Conservation (phyloP, 768 basidiomycete species). For the Gymnopilus dilepis region DNA sequence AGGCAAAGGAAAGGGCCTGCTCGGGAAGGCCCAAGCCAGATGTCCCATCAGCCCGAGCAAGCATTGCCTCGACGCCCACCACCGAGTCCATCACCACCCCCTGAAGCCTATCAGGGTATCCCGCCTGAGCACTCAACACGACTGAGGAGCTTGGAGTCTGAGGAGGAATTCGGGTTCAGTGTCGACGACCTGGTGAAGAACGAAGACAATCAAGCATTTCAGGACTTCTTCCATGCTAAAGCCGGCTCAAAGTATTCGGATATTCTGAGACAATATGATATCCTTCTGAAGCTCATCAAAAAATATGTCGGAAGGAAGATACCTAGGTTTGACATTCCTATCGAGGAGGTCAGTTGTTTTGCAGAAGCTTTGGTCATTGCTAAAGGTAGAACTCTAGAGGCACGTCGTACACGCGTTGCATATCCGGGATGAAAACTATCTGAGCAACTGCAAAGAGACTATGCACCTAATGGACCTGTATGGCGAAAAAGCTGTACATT, state of each 20-base stretch:
- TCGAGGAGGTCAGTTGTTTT: constrained; percentile 49
- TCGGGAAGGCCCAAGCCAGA: not conserved
- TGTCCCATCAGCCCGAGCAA: not conserved
- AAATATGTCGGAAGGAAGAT: constrained; percentile 47
- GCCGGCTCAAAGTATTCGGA: constrained; percentile 44
- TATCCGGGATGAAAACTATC: constrained; percentile 47
- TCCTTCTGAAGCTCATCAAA: constrained; percentile 56
- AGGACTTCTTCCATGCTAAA: constrained; percentile 44
- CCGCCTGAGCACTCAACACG: constrained; percentile 38
- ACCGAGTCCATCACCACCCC: constrained; percentile 7
- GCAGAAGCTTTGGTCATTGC: constrained; percentile 3
- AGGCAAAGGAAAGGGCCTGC: not conserved
- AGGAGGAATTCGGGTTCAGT: constrained; percentile 43
- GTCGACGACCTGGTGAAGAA: constrained; percentile 49
- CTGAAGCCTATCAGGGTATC: constrained; percentile 1
- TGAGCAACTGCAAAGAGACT: constrained; percentile 54
- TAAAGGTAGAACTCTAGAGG: constrained; percentile 34
- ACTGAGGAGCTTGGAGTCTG: constrained; percentile 43
- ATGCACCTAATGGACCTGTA: constrained; percentile 57
- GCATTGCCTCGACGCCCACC: constrained; percentile 3
- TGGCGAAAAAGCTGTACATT: constrained; percentile 56
- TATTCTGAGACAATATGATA: constrained; percentile 53
- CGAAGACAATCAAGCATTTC: constrained; percentile 44
- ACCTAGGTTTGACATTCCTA: constrained; percentile 41
- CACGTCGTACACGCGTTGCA: constrained; percentile 61